A percentile compares a stretch with the other conserved stretches of the same genome.
phyloP scores from a whole-genome alignment of 768 basidiomycete genomes.

The Leccinellum rugosiceps region DNA sequence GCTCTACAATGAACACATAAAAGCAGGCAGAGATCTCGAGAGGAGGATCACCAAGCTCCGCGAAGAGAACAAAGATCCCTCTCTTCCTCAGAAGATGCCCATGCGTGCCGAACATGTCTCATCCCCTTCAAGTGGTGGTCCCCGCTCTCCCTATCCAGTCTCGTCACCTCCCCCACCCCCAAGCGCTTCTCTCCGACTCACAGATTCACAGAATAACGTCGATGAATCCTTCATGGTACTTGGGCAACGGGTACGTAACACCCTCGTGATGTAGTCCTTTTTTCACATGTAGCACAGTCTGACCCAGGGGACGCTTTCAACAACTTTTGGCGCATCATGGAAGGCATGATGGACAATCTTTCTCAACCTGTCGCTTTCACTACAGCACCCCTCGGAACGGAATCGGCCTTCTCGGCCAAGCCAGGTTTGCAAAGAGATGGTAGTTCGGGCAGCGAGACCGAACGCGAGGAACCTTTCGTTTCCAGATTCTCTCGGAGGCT shows the following conservation, averaged over 20 bases:
- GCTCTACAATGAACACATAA: conserved; percentile 72
- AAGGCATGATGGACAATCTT: conserved; percentile 83
- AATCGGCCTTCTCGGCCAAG: conserved; percentile 23
- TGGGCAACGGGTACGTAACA: conserved; percentile 60
- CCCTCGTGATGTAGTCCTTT: background rate
- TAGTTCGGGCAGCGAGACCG: conserved; percentile 63
- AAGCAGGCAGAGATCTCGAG: conserved; percentile 67
- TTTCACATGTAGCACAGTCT: conserved; percentile 40
- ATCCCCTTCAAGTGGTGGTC: conserved; percentile 13
- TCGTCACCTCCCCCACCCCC: conserved; percentile 48
- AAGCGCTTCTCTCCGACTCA: conserved; percentile 31
- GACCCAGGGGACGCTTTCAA: conserved; percentile 87
- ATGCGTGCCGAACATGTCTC: conserved; percentile 23
- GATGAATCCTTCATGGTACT: conserved; percentile 90
- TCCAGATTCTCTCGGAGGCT: conserved; percentile 51
- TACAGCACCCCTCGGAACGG: conserved; percentile 65
- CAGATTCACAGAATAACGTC: conserved; percentile 60
- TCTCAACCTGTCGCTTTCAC: conserved; percentile 79
- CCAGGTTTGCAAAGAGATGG: conserved; percentile 42
- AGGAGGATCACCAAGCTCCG: conserved; percentile 67
- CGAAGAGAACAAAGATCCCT: conserved; percentile 76
- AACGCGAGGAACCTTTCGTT: conserved; percentile 61
- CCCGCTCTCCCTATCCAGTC: conserved; percentile 28
- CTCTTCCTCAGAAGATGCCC: conserved; percentile 58
- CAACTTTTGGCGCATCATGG: conserved; percentile 85